phyloP scores from a whole-genome alignment of 2,329 filamentous ascomycete species.

The Nemania sp. region DNA sequence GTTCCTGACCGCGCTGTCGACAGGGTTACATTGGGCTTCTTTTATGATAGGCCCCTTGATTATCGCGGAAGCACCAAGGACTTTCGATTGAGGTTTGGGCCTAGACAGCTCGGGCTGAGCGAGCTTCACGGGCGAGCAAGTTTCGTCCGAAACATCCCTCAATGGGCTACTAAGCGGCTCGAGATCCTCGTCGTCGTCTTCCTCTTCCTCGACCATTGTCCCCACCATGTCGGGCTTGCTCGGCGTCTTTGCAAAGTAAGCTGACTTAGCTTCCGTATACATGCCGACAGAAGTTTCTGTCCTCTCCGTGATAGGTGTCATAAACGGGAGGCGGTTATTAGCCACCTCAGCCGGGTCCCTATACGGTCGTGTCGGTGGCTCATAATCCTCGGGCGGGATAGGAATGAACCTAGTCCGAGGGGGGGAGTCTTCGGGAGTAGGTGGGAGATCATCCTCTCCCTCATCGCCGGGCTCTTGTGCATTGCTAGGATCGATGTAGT shows the following conservation, averaged over 20 bases:
- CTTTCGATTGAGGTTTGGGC: conserved; percentile 41
- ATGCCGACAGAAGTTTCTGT: conserved; percentile 85
- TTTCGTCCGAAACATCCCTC: conserved; percentile 63
- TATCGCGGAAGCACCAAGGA: conserved; percentile 40
- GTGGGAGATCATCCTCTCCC: conserved; percentile 41
- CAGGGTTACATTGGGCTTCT: conserved; percentile 85
- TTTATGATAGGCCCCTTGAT: conserved; percentile 75
- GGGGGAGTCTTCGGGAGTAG: conserved; percentile 45
- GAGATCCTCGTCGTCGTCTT: conserved; percentile 42
- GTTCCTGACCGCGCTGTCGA: conserved; percentile 74
- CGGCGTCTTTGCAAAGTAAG: conserved; percentile 75
- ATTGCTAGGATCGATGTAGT: conserved; percentile 30
- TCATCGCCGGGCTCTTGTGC: conserved; percentile 34
- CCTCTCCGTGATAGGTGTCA: conserved; percentile 97
- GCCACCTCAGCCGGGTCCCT: conserved; percentile 78
- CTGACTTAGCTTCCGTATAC: conserved; percentile 61
- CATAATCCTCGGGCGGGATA: conserved; percentile 83
- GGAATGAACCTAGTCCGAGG: conserved; percentile 73
- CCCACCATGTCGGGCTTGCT: conserved; percentile 56
- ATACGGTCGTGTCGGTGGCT: conserved; percentile 77
- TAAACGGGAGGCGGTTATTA: conserved; percentile 92
- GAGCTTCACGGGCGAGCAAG: conserved; percentile 52
- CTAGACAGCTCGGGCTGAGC: conserved; percentile 56
- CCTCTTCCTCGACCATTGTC: conserved; percentile 36
- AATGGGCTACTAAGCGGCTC: conserved; percentile 71